Evolutionary conservation across 345 rosid genomes (phyloP).

Genomic region (Rhodamnia rubescens): DNA sequence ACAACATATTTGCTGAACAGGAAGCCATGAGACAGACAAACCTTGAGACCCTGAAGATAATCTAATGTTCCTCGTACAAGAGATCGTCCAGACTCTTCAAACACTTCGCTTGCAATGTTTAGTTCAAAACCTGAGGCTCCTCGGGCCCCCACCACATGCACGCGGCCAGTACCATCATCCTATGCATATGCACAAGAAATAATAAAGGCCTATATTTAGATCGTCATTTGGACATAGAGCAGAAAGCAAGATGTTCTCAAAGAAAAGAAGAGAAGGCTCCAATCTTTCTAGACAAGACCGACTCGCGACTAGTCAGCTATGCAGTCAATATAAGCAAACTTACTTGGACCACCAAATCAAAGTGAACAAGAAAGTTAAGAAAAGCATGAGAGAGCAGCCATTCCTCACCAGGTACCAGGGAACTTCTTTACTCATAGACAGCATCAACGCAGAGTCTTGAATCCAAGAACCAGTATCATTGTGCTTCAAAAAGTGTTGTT

Average conservation of each 20-base stretch:
- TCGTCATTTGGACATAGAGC: background rate
- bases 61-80: slow-evolving; percentile 90
- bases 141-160: slow-evolving; percentile 61
- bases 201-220: background rate
- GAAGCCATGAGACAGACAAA: slow-evolving; percentile 8
- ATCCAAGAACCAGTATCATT: slow-evolving; percentile 99
- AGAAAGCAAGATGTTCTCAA: background rate
- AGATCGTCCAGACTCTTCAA: slow-evolving; percentile 92
- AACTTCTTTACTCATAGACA: slow-evolving; percentile 92
- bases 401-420: slow-evolving; percentile 89
- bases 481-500: slow-evolving; percentile 84
- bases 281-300: background rate
- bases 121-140: slow-evolving; percentile 57
- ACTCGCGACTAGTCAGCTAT: background rate
- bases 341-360: background rate
- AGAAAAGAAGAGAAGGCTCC: background rate
- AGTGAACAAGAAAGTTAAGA: background rate
- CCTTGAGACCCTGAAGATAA: slow-evolving; percentile 96
- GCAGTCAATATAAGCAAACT: background rate
- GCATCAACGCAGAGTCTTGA: slow-evolving; percentile 87
- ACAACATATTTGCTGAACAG: background rate
- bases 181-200: slow-evolving; percentile 2
- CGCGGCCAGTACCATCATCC: slow-evolving; percentile 86
- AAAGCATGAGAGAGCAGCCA: background rate
- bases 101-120: slow-evolving; percentile 67